These are phyloP conservation scores for Aspergillus udagawae DNA, from an alignment of 2,329 filamentous ascomycete genomes.

Conservation along the genomic window DNA sequence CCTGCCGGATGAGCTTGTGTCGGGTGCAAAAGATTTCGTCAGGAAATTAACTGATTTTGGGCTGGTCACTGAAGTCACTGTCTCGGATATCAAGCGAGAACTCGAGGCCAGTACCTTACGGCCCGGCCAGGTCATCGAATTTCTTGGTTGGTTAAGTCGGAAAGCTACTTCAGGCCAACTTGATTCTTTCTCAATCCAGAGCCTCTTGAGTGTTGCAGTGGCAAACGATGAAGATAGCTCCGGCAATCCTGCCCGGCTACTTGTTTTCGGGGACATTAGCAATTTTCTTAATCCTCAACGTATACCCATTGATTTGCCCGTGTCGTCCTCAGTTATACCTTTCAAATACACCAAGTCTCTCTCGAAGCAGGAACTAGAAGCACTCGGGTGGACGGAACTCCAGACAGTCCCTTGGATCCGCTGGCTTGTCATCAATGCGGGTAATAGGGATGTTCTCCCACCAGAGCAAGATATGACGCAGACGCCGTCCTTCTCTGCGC, in stretches of 20 bases:
- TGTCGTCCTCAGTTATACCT: constrained; percentile 78
- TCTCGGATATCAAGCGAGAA: constrained; percentile 79
- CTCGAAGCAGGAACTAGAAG: constrained; percentile 64
- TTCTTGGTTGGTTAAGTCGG: constrained; percentile 77
- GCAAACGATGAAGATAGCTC: constrained; percentile 55
- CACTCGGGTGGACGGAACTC: constrained; percentile 80
- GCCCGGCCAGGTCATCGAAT: constrained; percentile 72
- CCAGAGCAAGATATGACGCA: constrained; percentile 67
- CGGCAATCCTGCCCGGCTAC: constrained; percentile 62
- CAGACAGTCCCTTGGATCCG: constrained; percentile 81
- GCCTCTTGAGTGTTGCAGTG: constrained; percentile 68
- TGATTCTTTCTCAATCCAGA: constrained; percentile 62
- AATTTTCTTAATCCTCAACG: constrained; percentile 72
- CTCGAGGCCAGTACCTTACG: constrained; percentile 77
- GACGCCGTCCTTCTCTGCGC: constrained; percentile 68
- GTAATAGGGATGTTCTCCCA: constrained; percentile 53
- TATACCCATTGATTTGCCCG: constrained; percentile 75
- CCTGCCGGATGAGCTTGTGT: constrained; percentile 70
- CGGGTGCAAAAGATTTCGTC: constrained; percentile 67
- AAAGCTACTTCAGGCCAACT: constrained; percentile 70
- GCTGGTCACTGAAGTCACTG: constrained; percentile 80
- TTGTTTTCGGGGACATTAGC: constrained; percentile 71
- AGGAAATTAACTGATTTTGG: constrained; percentile 77
- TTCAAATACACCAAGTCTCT: constrained; percentile 74
- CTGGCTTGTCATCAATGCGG: constrained; percentile 68